A percentile compares a stretch with the other conserved stretches of the same genome.
phyloP scores from a whole-genome alignment of 148 eudicot species.

The Vaccinium vitisidaea region DNA sequence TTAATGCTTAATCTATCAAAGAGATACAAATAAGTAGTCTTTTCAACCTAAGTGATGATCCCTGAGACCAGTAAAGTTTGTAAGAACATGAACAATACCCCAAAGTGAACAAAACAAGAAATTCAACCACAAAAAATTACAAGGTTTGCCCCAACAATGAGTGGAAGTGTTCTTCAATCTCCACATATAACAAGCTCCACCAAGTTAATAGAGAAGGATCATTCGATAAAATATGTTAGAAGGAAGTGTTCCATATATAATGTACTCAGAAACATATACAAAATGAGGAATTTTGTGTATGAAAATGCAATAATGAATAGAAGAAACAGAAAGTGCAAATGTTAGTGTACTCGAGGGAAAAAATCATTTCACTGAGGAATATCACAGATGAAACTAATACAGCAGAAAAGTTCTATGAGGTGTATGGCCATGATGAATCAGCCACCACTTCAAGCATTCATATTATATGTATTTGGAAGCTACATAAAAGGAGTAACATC shows the following conservation, averaged over 20 bases:
- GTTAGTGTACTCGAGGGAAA: background rate
- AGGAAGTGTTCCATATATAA: background rate
- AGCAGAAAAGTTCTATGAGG: background rate
- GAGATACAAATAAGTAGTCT: background rate
- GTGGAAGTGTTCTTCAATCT: background rate
- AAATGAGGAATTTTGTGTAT: background rate
- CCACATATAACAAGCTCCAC: background rate
- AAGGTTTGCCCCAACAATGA: background rate
- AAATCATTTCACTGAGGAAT: background rate
- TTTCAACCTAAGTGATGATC: background rate
- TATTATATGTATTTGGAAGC: background rate
- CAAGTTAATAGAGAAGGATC: background rate
- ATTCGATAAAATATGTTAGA: background rate
- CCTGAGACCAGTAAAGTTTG: background rate
- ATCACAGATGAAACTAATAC: background rate
- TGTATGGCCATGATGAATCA: background rate
- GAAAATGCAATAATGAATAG: no score
- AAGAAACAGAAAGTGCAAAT: background rate
- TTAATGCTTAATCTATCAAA: background rate
- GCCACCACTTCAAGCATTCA: background rate
- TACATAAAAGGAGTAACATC: background rate
- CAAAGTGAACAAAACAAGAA: background rate
- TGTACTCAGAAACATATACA: background rate
- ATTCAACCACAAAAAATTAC: background rate
- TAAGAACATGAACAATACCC: background rate